These are phyloP conservation scores for Ilex paraguariensis DNA, from an alignment of 305 asterid species.

Conservation along the genomic window DNA sequence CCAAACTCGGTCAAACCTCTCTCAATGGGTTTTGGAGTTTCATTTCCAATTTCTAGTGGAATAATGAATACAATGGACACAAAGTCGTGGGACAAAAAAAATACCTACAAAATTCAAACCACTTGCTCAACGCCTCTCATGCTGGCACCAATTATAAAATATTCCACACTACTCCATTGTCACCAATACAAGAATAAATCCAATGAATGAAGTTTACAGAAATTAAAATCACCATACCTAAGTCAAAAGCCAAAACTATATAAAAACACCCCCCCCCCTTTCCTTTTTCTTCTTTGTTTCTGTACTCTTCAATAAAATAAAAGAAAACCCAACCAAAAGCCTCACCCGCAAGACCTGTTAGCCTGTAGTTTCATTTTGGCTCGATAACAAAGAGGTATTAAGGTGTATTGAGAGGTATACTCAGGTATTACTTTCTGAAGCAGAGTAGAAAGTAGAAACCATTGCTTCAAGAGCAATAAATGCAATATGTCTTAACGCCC, in stretches of 20 bases:
- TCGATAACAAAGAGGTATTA: slow-evolving; percentile 17
- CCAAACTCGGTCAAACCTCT: too few relatives aligned
- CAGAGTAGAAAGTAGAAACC: slow-evolving; percentile 19
- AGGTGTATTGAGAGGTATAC: slow-evolving; percentile 14
- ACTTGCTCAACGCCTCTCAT: too few relatives aligned
- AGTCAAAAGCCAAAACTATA: slow-evolving; percentile 6
- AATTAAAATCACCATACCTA: slow-evolving; percentile 12
- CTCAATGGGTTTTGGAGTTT: too few relatives aligned
- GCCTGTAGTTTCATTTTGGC: slow-evolving; percentile 19
- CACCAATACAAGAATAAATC: slow-evolving; percentile 16
- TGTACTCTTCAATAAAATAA: slow-evolving; percentile 9
- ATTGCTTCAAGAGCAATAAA: neutral
- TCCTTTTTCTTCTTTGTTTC: too few relatives aligned
- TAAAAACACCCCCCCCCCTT: too few relatives aligned
- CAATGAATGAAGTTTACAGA: slow-evolving; percentile 10
- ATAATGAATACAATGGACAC: too few relatives aligned
- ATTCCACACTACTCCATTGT: slow-evolving; percentile 5
- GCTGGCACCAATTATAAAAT: neutral
- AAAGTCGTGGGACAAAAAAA: too few relatives aligned
- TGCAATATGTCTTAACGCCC: slow-evolving; percentile 44
- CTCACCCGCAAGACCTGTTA: slow-evolving; percentile 20
- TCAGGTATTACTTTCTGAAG: slow-evolving; percentile 18
- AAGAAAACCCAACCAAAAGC: slow-evolving; percentile 24
- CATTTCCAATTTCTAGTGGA: too few relatives aligned
- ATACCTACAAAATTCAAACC: too few relatives aligned